These are phyloP conservation scores for Neofusicoccum parvum DNA, from an alignment of 2,329 filamentous ascomycete species.

Conservation along the genomic window DNA sequence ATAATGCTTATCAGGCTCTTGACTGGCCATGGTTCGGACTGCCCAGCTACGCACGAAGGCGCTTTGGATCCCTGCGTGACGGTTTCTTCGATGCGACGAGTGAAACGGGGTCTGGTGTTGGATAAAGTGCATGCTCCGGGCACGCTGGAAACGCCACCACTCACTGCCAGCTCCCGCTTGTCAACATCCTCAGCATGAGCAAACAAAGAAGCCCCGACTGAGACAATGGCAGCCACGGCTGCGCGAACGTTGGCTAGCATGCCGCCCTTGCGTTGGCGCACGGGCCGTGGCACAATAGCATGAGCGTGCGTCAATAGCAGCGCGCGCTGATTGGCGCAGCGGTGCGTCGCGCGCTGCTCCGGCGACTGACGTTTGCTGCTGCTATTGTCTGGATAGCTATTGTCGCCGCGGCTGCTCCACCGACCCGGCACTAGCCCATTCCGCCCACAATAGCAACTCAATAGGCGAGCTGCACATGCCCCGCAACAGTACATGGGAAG, in stretches of 20 bases:
- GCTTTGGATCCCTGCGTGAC: not conserved
- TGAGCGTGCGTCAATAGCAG: not conserved
- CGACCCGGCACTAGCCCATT: not conserved
- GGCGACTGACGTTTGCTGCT: not conserved
- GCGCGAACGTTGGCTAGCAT: not conserved
- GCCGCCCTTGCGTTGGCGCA: not conserved
- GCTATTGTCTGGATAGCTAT: not conserved
- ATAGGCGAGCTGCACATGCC: not conserved
- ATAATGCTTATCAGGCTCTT: slow-evolving; percentile 11
- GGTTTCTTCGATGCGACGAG: slow-evolving; percentile 4
- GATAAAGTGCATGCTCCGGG: not conserved
- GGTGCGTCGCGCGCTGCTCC: not conserved
- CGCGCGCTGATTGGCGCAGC: not conserved
- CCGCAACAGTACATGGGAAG: not conserved
- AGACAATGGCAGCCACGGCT: not conserved
- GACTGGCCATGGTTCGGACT: not conserved
- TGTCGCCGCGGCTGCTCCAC: not conserved
- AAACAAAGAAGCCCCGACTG: not conserved
- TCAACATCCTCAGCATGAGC: not conserved
- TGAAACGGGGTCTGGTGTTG: not conserved
- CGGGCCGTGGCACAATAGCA: not conserved
- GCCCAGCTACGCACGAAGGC: not conserved
- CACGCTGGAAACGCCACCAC: not conserved
- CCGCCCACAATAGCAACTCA: not conserved
- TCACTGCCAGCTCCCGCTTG: not conserved